These are phyloP conservation scores for Graphiopsis chlorocephala DNA, from an alignment of 2,329 filamentous ascomycete genomes.

Conservation along the genomic window DNA sequence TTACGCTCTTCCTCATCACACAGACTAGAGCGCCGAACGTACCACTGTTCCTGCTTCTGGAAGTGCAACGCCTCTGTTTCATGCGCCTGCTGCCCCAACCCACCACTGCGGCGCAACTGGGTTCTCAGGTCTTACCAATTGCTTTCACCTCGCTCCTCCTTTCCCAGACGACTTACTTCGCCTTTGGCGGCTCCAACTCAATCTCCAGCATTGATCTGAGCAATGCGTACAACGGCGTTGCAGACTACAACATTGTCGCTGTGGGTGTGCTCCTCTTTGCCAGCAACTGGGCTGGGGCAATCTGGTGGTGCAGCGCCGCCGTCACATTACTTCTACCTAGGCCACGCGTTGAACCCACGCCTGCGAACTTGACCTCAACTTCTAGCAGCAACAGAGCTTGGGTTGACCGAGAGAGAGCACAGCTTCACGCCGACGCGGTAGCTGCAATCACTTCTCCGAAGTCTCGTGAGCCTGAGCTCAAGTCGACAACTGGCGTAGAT, in stretches of 20 bases:
- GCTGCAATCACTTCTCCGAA: background rate
- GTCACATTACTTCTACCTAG: constrained; percentile 19
- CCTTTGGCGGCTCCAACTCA: constrained; percentile 85
- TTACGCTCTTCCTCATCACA: constrained; percentile 77
- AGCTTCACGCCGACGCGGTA: constrained; percentile 26
- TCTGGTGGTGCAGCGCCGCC: constrained; percentile 79
- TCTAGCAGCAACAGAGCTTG: constrained; percentile 19
- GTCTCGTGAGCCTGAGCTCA: background rate
- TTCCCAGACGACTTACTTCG: constrained; percentile 80
- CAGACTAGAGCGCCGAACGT: constrained; percentile 84
- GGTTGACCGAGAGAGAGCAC: constrained; percentile 31
- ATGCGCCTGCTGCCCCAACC: background rate
- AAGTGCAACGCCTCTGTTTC: constrained; percentile 47
- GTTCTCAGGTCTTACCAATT: constrained; percentile 31
- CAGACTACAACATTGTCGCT: constrained; percentile 71
- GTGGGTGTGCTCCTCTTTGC: constrained; percentile 83
- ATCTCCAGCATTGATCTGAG: constrained; percentile 95
- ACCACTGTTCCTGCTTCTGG: constrained; percentile 76
- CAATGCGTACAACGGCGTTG: constrained; percentile 90
- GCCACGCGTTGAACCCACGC: background rate
- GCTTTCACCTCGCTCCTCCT: constrained; percentile 71
- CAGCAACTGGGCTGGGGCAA: constrained; percentile 85
- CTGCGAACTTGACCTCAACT: background rate
- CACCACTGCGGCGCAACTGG: background rate
- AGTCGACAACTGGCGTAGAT: background rate